Conservation (phyloP, 31 red algal genomes). For the Endocladia muricata region DNA sequence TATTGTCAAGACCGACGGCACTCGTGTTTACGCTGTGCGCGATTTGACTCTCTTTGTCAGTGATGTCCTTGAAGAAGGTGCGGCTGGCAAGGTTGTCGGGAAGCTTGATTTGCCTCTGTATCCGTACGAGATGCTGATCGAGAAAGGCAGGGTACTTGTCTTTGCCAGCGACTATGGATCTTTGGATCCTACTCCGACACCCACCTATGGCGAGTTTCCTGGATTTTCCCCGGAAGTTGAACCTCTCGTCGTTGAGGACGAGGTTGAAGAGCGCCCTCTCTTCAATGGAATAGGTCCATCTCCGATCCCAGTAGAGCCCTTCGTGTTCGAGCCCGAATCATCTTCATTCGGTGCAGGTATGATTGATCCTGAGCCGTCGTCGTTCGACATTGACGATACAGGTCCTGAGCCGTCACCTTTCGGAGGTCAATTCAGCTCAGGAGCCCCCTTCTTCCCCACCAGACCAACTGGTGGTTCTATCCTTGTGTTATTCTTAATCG, state of each 20-base stretch:
- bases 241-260: no score
- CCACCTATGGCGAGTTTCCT: neutral
- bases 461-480: neutral
- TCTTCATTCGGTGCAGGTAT: no score
- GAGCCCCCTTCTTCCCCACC: no score
- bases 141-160: constrained; percentile 41
- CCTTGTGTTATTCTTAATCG: constrained; percentile 25
- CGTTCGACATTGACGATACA: neutral
- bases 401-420: no score
- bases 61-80: constrained; percentile 35
- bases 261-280: neutral
- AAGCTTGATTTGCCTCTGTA: constrained; percentile 23
- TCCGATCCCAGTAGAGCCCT: no score
- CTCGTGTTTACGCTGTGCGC: constrained; percentile 44
- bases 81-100: constrained; percentile 10
- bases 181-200: neutral
- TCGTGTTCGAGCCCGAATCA: no score
- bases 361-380: neutral
- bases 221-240: no score
- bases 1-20: constrained; percentile 72
- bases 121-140: constrained; percentile 63
- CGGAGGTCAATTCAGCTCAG: no score
- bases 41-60: constrained; percentile 38
- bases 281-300: no score
- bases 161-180: neutral